These are phyloP conservation scores for Vicia faba DNA, from an alignment of 306 rosid species.

Conservation along the genomic window DNA sequence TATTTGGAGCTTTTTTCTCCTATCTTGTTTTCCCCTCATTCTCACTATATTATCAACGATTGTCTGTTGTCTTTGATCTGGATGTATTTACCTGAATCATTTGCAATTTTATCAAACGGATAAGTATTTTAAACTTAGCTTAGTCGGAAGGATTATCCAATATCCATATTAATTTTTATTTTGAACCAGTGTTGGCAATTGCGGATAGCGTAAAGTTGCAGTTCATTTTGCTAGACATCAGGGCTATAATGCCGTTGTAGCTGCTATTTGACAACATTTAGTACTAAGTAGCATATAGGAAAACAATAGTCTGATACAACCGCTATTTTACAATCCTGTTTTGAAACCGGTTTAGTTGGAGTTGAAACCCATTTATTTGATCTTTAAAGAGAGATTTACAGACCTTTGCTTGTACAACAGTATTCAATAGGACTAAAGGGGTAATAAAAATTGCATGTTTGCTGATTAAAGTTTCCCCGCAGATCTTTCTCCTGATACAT, in stretches of 20 bases:
- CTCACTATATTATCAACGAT: not conserved
- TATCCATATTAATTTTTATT: constrained; percentile 30
- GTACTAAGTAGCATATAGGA: too few species aligned
- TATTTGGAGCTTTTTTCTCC: not conserved
- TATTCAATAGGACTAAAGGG: constrained; percentile 2
- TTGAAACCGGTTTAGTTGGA: constrained; percentile 7
- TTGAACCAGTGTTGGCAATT: not conserved
- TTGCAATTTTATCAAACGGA: constrained; percentile 1
- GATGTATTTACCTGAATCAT: constrained; percentile 15
- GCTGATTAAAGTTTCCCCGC: not conserved
- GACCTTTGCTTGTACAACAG: constrained; percentile 13
- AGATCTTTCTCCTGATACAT: constrained; percentile 4
- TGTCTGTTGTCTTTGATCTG: constrained; percentile 12
- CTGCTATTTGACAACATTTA: too few species aligned
- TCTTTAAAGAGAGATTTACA: not conserved
- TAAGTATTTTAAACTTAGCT: constrained; percentile 12
- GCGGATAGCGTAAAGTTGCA: too few species aligned
- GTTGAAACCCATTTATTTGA: constrained; percentile 8
- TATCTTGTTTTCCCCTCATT: not conserved
- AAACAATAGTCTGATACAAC: too few species aligned
- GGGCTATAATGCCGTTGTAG: too few species aligned
- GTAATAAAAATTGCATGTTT: not conserved
- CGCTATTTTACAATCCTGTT: too few species aligned
- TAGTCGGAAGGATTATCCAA: constrained; percentile 19
- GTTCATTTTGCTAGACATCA: too few species aligned